phyloP scores from a whole-genome alignment of 2,329 filamentous ascomycete genomes.

The Epichloe brachyelytri region DNA sequence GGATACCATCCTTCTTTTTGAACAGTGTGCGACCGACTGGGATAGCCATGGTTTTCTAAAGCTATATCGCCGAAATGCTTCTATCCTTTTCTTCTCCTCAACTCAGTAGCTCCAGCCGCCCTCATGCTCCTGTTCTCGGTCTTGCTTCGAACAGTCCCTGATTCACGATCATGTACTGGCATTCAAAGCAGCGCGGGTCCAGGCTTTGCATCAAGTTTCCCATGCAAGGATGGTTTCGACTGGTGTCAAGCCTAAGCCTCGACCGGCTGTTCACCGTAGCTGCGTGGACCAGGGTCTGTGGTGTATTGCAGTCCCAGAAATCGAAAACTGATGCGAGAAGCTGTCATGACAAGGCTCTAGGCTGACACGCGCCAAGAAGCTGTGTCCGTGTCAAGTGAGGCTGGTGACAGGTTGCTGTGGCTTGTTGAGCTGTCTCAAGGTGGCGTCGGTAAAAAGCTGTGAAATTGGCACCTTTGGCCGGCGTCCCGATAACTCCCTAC shows the following conservation, averaged over 20 bases:
- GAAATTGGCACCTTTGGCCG: no score
- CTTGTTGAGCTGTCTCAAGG: no score
- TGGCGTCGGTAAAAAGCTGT: no score
- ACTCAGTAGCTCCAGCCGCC: not conserved
- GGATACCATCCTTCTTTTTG: constrained; percentile 89
- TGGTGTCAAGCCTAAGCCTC: not conserved
- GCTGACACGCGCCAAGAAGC: not conserved
- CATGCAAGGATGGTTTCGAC: not conserved
- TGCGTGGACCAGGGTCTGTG: not conserved
- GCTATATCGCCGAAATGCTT: not conserved
- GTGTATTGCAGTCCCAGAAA: not conserved
- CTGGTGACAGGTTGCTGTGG: no score
- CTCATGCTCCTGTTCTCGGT: not conserved
- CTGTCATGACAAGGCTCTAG: not conserved
- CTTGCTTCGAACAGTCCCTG: not conserved
- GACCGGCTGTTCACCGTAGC: not conserved
- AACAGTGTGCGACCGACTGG: constrained; percentile 60
- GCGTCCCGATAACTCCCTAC: not conserved
- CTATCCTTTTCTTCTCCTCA: not conserved
- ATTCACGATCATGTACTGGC: not conserved
- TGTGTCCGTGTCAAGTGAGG: no score
- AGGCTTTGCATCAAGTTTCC: not conserved
- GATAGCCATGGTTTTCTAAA: constrained; percentile 33
- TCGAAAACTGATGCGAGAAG: not conserved
- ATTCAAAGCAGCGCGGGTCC: not conserved